Evolutionary conservation across 2,329 filamentous ascomycete species (phyloP).

Genomic region (Drechslerella dactyloides): DNA sequence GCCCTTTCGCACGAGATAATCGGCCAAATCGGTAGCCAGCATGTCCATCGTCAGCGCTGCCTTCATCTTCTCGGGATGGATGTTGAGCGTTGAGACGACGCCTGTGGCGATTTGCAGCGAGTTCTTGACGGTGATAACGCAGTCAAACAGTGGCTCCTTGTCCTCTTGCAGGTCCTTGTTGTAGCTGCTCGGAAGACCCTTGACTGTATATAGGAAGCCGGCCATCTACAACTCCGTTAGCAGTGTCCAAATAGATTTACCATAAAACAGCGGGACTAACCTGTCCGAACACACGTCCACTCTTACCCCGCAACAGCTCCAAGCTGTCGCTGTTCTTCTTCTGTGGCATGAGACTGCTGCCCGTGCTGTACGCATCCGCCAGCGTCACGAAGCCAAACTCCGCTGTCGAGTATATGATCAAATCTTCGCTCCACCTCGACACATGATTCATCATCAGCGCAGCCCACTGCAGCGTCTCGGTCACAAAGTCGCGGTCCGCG

Average conservation of each 20-base stretch:
- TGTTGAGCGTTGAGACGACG: slow-evolving; percentile 74
- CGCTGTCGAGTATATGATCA: slow-evolving; percentile 79
- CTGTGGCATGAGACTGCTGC: slow-evolving; percentile 78
- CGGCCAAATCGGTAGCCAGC: slow-evolving; percentile 75
- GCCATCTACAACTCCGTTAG: slow-evolving; percentile 50
- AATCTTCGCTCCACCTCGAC: slow-evolving; percentile 80
- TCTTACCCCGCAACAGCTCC: slow-evolving; percentile 75
- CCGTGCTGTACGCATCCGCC: slow-evolving; percentile 80
- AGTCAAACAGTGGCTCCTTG: slow-evolving; percentile 83
- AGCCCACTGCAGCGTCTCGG: slow-evolving; percentile 81
- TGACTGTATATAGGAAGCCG: slow-evolving; percentile 60
- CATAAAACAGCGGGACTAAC: slow-evolving; percentile 59
- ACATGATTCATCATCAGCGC: slow-evolving; percentile 79
- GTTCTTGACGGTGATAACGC: slow-evolving; percentile 79
- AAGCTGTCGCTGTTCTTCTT: slow-evolving; percentile 83
- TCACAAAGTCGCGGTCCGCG: slow-evolving; percentile 79
- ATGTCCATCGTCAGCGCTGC: slow-evolving; percentile 81
- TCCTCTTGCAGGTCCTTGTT: slow-evolving; percentile 93
- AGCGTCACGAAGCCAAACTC: slow-evolving; percentile 79
- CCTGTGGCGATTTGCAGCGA: slow-evolving; percentile 83
- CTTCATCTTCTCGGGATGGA: slow-evolving; percentile 76
- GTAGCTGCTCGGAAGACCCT: slow-evolving; percentile 80
- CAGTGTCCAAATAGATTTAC: neutral
- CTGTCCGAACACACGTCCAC: slow-evolving; percentile 77
- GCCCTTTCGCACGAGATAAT: slow-evolving; percentile 69